Conservation (phyloP, 805 yeast genomes). For the Candida peoriensis region DNA sequence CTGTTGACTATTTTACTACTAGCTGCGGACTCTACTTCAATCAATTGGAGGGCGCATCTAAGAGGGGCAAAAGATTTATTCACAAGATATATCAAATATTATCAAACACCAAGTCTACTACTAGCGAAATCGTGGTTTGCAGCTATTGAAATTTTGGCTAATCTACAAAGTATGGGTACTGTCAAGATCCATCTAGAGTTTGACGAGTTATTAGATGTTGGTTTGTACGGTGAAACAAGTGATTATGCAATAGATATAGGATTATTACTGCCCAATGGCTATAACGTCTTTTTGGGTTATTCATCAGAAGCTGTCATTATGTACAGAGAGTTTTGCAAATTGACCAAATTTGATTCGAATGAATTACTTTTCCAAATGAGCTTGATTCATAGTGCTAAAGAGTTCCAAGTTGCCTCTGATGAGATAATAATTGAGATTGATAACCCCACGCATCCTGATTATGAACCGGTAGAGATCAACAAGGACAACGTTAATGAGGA, state of each 20-base stretch:
- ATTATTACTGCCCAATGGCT: conserved; percentile 21
- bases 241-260: conserved; percentile 20
- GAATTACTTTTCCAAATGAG: conserved; percentile 20
- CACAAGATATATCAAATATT: conserved; percentile 36
- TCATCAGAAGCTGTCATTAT: conserved; percentile 24
- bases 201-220: conserved; percentile 26
- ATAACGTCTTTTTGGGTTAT: conserved; percentile 24
- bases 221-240: conserved; percentile 17
- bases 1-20: conserved; percentile 59
- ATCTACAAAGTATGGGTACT: conserved; percentile 49
- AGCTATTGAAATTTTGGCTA: conserved; percentile 53
- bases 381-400: conserved; percentile 24
- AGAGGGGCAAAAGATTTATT: conserved; percentile 62
- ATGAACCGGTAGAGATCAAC: no score
- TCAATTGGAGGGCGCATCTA: conserved; percentile 61
- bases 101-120: conserved; percentile 30
- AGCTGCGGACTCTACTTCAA: conserved; percentile 54
- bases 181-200: conserved; percentile 43
- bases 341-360: conserved; percentile 11
- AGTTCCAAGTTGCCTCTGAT: conserved; percentile 18
- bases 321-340: conserved; percentile 22
- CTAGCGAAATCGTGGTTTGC: conserved; percentile 53
- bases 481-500: conserved; percentile 1
- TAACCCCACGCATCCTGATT: conserved; percentile 19
- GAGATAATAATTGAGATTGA: conserved; percentile 10